Base-by-base conservation (phyloP, 2,329 filamentous ascomycete species). In the Calonectria hongkongensis region DNA sequence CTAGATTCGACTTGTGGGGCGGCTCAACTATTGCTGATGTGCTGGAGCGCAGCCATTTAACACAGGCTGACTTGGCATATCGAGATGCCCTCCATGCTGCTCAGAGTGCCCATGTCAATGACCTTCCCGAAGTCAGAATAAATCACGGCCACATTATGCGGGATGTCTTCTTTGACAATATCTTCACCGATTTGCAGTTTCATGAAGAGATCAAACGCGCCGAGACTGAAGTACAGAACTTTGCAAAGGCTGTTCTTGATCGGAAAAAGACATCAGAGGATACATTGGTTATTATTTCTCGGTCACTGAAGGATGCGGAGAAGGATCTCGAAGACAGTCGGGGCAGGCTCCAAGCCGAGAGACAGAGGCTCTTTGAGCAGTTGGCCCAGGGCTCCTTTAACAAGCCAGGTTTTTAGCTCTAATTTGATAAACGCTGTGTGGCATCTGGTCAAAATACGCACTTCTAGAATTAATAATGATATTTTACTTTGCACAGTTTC, bases 311-410 rank as follows among this genome's bases (percentile, higher is more conserved):
- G 16, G 16, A 30, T 54, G 27, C 50, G 1, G 50, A 54, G 28
- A 54, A 54, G 50, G 27, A 54, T 16, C 27, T 54, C 9, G 50
- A 54, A 16, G 50, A 54, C 16, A 54, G 27, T 15, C 13, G 50
- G 8, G 27, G 5, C 4, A 33, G 1, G 13, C 50, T 54, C 3
- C 50, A 54, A 18, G 50, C 50, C 2, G 50, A 54, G 50, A 54
- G 50, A 27, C 27, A 54, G 7, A 54, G 50, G 16, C 15, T 54
- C 12, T 54, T 54, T 54, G 27, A 54, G 50, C 50, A 36, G 33
- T 13, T 36, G 33, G 33, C 10, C 8, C 10, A 13, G 10, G 33
- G 33, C 10, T 36, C 33, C 10, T 36, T 36, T 36, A 10, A 36
- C 10, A 36, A 36, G 10, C 10, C 33, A 36, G 33, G 30, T 9